Percentiles rank a stretch among this genome's conserved stretches.
Evolutionary conservation across 305 asterid species (phyloP).

Genomic region (Solanum aculeatissimum): DNA sequence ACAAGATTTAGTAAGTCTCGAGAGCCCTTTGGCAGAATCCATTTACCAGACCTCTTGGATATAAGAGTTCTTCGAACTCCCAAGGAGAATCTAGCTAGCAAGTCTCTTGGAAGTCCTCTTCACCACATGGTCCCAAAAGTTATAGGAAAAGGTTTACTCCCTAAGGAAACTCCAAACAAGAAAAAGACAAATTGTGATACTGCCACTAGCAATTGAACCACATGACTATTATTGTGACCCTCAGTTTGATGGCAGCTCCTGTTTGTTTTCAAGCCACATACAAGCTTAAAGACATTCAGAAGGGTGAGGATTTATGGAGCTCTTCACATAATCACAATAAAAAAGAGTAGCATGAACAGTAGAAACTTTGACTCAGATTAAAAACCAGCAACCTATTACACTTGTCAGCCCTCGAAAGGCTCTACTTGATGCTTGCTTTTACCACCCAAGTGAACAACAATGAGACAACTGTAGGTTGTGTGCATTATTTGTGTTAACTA

Average conservation of each 20-base stretch:
- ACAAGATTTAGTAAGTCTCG: neutral
- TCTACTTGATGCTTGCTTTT: neutral
- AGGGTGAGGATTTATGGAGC: neutral
- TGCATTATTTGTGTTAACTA: neutral
- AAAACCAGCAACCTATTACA: neutral
- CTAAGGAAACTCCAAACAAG: neutral
- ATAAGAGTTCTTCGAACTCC: neutral
- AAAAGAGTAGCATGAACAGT: neutral
- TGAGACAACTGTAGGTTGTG: neutral
- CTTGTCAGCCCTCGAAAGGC: neutral
- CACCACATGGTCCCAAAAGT: neutral
- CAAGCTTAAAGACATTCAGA: neutral
- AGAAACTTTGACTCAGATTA: neutral
- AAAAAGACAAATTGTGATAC: neutral
- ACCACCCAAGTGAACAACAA: neutral
- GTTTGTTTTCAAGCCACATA: neutral
- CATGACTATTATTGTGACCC: neutral
- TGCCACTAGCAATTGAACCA: neutral
- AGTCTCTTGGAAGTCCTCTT: neutral
- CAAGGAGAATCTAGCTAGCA: neutral
- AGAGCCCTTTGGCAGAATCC: neutral
- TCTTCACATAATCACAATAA: neutral
- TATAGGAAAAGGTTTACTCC: neutral
- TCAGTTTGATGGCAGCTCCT: neutral
- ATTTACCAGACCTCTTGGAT: neutral